Percentiles rank a stretch among this genome's conserved stretches.
Conservation (phyloP, 2,329 filamentous ascomycete species). For the Penicillium sp. region DNA sequence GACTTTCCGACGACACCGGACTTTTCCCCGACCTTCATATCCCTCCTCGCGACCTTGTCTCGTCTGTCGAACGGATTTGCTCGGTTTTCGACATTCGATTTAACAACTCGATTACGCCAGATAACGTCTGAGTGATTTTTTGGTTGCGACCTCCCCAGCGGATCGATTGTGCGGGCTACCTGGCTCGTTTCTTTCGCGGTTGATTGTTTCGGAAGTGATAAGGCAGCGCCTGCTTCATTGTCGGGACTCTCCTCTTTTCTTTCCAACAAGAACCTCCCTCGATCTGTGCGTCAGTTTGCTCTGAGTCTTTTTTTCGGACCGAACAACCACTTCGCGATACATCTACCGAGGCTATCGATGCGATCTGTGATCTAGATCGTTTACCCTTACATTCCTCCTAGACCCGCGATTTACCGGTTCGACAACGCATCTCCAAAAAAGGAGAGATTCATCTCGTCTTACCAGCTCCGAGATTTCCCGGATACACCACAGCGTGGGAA, state of each 20-base stretch:
- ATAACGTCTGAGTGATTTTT: slow-evolving; percentile 6
- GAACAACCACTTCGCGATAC: slow-evolving; percentile 5
- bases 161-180: slow-evolving; percentile 7
- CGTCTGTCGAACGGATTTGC: neutral
- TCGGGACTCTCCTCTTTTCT: slow-evolving; percentile 1
- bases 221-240: slow-evolving; percentile 22
- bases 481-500: slow-evolving; percentile 20
- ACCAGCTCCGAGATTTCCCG: neutral
- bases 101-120: neutral
- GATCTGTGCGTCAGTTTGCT: slow-evolving; percentile 17
- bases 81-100: neutral
- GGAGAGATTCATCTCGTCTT: neutral
- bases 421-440: slow-evolving; percentile 4
- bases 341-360: slow-evolving; percentile 25
- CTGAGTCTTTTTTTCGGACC: slow-evolving; percentile 15
- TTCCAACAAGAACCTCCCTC: neutral
- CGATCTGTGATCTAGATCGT: slow-evolving; percentile 30
- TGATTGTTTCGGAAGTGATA: slow-evolving; percentile 16
- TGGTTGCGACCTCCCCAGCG: slow-evolving; percentile 10
- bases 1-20: neutral
- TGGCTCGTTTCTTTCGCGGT: slow-evolving; percentile 2
- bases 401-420: slow-evolving; percentile 2
- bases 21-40: slow-evolving; percentile 9
- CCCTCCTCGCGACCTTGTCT: neutral
- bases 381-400: slow-evolving; percentile 6